Percentiles rank a stretch among this genome's conserved stretches.
Conservation (phyloP, 768 basidiomycete genomes). For the Boletus tomentosulus region DNA sequence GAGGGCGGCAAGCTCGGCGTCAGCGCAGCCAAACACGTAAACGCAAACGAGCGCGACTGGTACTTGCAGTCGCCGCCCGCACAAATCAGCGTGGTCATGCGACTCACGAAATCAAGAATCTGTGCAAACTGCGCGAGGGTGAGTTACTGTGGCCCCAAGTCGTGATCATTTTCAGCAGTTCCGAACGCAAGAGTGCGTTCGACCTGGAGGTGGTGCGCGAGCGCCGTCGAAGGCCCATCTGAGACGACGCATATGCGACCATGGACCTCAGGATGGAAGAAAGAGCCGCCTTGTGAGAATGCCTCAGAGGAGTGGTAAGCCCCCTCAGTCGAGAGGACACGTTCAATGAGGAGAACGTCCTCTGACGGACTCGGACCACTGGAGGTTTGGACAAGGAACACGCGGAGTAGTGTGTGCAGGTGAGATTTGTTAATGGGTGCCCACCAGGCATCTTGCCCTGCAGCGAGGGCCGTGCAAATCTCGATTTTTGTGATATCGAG, state of each 20-base stretch:
- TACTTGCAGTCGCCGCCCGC: constrained; percentile 8
- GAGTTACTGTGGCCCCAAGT: background rate
- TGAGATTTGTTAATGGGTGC: background rate
- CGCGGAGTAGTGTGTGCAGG: constrained; percentile 6
- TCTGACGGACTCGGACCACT: background rate
- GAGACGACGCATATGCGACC: constrained; percentile 3
- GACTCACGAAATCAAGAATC: constrained; percentile 8
- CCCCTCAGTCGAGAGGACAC: background rate
- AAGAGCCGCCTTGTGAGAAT: background rate
- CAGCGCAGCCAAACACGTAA: constrained; percentile 7
- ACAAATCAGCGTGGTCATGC: constrained; percentile 2
- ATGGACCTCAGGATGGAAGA: constrained; percentile 11
- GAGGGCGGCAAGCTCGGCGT: constrained; percentile 3
- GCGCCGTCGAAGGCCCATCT: background rate
- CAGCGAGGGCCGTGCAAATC: constrained; percentile 3
- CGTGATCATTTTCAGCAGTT: background rate
- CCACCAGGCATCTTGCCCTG: background rate
- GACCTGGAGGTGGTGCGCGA: constrained; percentile 3
- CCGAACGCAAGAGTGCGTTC: constrained; percentile 9
- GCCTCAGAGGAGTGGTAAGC: background rate
- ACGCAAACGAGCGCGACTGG: constrained; percentile 12
- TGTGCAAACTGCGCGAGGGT: constrained; percentile 3
- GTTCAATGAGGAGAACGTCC: background rate
- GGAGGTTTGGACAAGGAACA: background rate
- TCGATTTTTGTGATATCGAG: constrained; percentile 10